phyloP scores from a whole-genome alignment of 108 stramenopile species.

The Ochromonas danica region DNA sequence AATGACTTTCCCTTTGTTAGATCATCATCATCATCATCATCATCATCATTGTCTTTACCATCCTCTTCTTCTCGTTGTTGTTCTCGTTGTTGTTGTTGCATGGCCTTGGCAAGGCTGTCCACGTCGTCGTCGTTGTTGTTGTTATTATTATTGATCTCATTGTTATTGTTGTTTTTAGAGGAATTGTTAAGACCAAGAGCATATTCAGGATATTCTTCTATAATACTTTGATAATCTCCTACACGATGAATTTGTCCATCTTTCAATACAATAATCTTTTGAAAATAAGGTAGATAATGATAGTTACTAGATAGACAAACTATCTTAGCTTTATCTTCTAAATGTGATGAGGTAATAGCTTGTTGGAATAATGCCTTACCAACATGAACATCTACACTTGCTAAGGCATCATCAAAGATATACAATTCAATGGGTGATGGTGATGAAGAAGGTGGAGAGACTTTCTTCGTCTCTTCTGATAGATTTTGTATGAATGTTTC shows the following conservation, averaged over 20 bases:
- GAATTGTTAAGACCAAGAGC: background rate
- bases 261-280: slow-evolving; percentile 76
- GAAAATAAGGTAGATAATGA: slow-evolving; percentile 74
- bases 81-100: background rate
- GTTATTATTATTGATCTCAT: background rate
- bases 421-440: slow-evolving; percentile 73
- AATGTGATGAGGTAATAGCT: background rate
- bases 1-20: background rate
- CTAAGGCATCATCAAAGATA: slow-evolving; percentile 79
- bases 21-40: background rate
- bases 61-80: background rate
- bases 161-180: background rate
- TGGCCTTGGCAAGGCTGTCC: too few species aligned
- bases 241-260: slow-evolving; percentile 67
- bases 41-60: background rate
- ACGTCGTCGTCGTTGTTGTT: background rate
- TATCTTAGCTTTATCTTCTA: background rate
- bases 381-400: slow-evolving; percentile 93
- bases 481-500: too few species aligned
- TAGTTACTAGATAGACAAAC: slow-evolving; percentile 17
- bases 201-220: slow-evolving; percentile 67
- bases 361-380: slow-evolving; percentile 81
- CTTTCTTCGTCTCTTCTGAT: too few species aligned
- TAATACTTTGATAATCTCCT: slow-evolving; percentile 57
- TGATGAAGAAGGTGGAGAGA: too few species aligned